Percentiles rank a stretch among this genome's conserved stretches.
Conservation (phyloP, 257 asterid genomes). For the Asclepias syriaca region DNA sequence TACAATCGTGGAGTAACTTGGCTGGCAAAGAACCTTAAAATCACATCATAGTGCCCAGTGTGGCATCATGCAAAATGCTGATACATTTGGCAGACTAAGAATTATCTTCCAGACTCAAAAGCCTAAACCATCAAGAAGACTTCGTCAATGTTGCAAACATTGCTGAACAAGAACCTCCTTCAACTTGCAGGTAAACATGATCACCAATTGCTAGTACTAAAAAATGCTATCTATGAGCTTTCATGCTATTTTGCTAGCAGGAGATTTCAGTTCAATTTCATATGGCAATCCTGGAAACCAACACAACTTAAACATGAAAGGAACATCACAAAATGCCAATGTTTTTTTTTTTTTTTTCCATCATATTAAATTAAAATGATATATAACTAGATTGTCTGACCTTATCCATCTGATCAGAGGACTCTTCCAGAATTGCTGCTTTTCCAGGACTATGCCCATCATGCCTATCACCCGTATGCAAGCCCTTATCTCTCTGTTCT, state of each 20-base stretch:
- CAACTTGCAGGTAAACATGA: not conserved
- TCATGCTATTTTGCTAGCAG: not conserved
- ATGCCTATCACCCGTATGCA: conserved; percentile 51
- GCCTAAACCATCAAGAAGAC: not conserved
- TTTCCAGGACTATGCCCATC: conserved; percentile 42
- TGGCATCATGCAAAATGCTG: conserved; percentile 3
- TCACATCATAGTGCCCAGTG: conserved; percentile 2
- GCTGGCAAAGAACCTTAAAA: not conserved
- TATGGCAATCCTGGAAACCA: not conserved
- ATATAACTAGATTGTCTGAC: conserved; percentile 15
- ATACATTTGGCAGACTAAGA: not conserved
- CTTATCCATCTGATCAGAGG: conserved; percentile 45
- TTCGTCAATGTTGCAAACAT: not conserved
- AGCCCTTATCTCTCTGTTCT: conserved; percentile 81
- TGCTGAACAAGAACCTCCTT: not conserved
- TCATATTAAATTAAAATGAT: not conserved
- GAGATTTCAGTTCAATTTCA: not conserved
- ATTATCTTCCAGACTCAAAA: not conserved
- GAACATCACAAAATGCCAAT: not conserved
- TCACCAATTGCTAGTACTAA: not conserved
- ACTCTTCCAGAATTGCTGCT: conserved; percentile 40
- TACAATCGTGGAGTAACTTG: not conserved
- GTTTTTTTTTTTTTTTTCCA: not conserved
- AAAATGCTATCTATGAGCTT: not conserved
- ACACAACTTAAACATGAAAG: conserved; percentile 4